These are phyloP conservation scores for Logfia minima DNA, from an alignment of 129 eudicot genomes.

Conservation along the genomic window DNA sequence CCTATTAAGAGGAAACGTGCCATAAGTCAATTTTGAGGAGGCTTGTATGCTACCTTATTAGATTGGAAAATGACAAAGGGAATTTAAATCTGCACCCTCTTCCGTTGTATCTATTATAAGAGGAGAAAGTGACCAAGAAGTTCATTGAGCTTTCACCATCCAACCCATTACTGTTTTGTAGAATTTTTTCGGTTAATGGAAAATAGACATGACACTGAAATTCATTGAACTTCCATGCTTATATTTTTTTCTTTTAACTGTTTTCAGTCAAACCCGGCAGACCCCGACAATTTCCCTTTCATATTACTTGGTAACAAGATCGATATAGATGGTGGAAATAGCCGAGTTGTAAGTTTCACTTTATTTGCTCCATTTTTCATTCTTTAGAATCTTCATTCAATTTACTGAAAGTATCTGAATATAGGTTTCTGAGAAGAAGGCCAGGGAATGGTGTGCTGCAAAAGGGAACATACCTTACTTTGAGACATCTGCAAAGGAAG, in stretches of 20 bases:
- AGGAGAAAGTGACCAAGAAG: not conserved
- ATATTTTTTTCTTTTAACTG: not conserved
- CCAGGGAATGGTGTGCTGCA: constrained; percentile 94
- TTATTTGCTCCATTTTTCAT: not conserved
- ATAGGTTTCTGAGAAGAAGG: constrained; percentile 92
- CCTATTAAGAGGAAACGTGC: not conserved
- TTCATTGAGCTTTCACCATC: not conserved
- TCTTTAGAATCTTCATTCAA: not conserved
- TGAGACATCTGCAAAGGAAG: constrained; percentile 98
- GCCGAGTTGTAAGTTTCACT: constrained; percentile 75
- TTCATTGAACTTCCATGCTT: not conserved
- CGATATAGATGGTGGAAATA: constrained; percentile 98
- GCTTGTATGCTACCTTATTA: not conserved
- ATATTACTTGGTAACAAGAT: constrained; percentile 92
- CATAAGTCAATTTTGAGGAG: not conserved
- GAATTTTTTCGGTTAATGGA: not conserved
- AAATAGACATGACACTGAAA: not conserved
- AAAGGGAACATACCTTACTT: constrained; percentile 93
- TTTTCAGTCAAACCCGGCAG: constrained; percentile 87
- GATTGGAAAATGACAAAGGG: not conserved
- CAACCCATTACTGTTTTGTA: not conserved
- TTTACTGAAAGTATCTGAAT: not conserved
- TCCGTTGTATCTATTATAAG: not conserved
- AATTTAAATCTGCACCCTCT: not conserved
- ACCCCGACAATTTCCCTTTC: constrained; percentile 79